Evolutionary conservation across 805 yeast genomes (phyloP).

Genomic region (Barnettozyma wickerhamii): DNA sequence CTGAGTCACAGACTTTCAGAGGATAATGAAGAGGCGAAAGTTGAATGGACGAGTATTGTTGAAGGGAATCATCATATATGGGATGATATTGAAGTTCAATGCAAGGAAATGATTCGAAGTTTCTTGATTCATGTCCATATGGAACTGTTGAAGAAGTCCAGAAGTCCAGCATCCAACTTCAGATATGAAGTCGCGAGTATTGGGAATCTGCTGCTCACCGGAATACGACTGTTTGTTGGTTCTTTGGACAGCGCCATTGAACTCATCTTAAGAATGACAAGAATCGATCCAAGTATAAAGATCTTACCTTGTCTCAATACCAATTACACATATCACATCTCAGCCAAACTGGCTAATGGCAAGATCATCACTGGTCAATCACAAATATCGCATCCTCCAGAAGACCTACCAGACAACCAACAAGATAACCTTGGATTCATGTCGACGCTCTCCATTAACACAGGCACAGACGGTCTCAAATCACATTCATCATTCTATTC

Average conservation of each 20-base stretch:
- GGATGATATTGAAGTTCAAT: slow-evolving; percentile 52
- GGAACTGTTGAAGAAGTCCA: slow-evolving; percentile 64
- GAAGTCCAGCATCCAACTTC: slow-evolving; percentile 54
- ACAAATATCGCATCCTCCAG: slow-evolving; percentile 84
- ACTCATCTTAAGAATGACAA: slow-evolving; percentile 59
- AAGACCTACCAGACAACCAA: slow-evolving; percentile 7
- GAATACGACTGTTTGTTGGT: slow-evolving; percentile 77
- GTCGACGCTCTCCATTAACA: slow-evolving; percentile 16
- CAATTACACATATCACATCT: slow-evolving; percentile 80
- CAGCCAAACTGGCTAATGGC: slow-evolving; percentile 70
- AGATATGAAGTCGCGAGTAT: slow-evolving; percentile 74
- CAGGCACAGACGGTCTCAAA: slow-evolving; percentile 4
- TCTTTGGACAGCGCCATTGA: slow-evolving; percentile 83
- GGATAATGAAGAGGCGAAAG: slow-evolving; percentile 47
- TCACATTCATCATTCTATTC: background rate
- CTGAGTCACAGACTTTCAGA: slow-evolving; percentile 48
- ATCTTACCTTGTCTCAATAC: slow-evolving; percentile 83
- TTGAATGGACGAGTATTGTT: slow-evolving; percentile 73
- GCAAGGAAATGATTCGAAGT: slow-evolving; percentile 68
- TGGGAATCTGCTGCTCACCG: slow-evolving; percentile 82
- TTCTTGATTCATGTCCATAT: slow-evolving; percentile 76
- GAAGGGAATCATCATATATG: slow-evolving; percentile 76
- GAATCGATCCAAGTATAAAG: slow-evolving; percentile 45
- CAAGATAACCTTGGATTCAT: slow-evolving; percentile 5
- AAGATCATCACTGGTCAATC: slow-evolving; percentile 82